phyloP scores from a whole-genome alignment of 1,139 yeast species.

The Geotrichum phurueaensis region DNA sequence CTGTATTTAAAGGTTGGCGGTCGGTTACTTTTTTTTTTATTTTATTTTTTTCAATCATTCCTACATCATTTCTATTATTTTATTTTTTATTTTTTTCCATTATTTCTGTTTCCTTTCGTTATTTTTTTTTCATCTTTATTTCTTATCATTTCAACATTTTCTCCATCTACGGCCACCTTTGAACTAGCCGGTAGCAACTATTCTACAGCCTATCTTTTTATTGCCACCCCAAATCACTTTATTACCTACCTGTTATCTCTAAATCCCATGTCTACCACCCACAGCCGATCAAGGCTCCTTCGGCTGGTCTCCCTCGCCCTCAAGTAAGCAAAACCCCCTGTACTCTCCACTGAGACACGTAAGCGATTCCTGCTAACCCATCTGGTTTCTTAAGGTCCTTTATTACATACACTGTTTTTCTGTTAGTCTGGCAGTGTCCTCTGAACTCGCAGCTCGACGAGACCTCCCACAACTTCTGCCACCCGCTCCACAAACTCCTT shows the following conservation, averaged over 20 bases:
- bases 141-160: too few species aligned
- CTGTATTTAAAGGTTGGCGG: background rate
- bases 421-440: constrained; percentile 4
- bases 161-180: background rate
- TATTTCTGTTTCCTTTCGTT: too few species aligned
- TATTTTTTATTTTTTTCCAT: background rate
- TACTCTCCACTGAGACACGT: background rate
- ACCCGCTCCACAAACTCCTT: background rate
- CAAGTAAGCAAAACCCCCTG: background rate
- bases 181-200: background rate
- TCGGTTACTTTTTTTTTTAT: background rate
- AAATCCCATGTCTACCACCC: background rate
- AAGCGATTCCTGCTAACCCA: background rate
- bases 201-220: background rate
- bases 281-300: background rate
- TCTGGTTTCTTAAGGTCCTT: constrained; percentile 45
- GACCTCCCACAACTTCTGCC: background rate
- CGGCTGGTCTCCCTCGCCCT: background rate
- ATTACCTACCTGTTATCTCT: background rate
- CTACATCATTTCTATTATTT: too few species aligned
- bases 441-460: background rate
- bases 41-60: background rate
- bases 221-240: background rate
- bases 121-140: background rate
- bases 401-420: background rate